Evolutionary conservation across 768 basidiomycete species (phyloP).

Genomic region (Saitozyma podzolica): DNA sequence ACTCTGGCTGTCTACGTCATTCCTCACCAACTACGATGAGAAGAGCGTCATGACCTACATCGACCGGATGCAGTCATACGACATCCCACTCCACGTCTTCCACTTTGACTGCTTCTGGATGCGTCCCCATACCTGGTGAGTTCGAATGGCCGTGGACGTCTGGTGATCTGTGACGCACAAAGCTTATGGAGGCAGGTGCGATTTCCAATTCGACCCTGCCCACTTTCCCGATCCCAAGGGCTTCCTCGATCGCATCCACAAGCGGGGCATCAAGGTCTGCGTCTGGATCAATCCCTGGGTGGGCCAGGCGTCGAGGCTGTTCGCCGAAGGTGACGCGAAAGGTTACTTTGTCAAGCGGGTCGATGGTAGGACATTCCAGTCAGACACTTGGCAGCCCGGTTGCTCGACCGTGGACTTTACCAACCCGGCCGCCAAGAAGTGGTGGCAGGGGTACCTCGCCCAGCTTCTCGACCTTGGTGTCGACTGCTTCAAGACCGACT

Average conservation of each 20-base stretch:
- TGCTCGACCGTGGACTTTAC: conserved; percentile 13
- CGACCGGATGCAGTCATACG: conserved; percentile 5
- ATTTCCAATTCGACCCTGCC: conserved; percentile 17
- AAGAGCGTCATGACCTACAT: conserved; percentile 9
- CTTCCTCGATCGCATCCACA: conserved; percentile 12
- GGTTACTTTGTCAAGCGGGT: conserved; percentile 14
- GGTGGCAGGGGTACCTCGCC: conserved; percentile 13
- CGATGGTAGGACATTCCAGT: conserved; percentile 7
- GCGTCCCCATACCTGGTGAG: conserved; percentile 12
- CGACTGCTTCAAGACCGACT: conserved; percentile 20
- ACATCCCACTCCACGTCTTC: conserved; percentile 19
- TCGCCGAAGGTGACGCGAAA: conserved; percentile 11
- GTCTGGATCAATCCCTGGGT: conserved; percentile 22
- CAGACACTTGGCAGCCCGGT: conserved; percentile 16
- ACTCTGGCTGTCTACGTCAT: conserved; percentile 16
- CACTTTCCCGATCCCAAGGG: conserved; percentile 15
- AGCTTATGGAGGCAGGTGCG: conserved; percentile 1
- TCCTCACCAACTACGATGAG: conserved; percentile 18
- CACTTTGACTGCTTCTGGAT: conserved; percentile 22
- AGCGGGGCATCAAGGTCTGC: conserved; percentile 15
- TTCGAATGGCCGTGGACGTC: no score
- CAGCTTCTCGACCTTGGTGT: conserved; percentile 11
- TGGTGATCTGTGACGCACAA: no score
- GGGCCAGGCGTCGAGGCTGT: conserved; percentile 14
- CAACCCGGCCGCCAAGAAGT: conserved; percentile 13